Conservation (phyloP, 2,329 filamentous ascomycete genomes). For the Diaporthe capsici region DNA sequence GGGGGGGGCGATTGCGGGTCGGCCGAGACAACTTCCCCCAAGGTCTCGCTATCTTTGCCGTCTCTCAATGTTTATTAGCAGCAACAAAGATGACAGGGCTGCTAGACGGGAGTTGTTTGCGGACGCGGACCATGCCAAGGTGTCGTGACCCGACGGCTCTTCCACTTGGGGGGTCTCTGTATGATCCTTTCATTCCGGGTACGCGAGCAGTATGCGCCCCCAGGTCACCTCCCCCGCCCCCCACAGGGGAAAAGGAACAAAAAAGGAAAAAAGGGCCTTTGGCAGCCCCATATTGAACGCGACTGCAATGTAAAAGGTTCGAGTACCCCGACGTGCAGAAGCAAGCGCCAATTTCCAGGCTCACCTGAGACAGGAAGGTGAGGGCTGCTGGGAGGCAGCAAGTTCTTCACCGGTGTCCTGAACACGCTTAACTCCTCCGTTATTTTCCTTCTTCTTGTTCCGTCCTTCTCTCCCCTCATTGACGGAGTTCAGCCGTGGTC, state of each 20-base stretch:
- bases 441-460: not conserved
- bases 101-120: not conserved
- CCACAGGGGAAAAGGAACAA: too few relatives aligned
- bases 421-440: slow-evolving; percentile 6
- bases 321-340: not conserved
- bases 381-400: not conserved
- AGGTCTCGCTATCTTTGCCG: not conserved
- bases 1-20: not conserved
- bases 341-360: slow-evolving; percentile 10
- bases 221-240: not conserved
- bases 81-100: not conserved
- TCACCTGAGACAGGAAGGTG: slow-evolving; percentile 14
- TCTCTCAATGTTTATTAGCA: not conserved
- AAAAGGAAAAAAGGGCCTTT: not conserved
- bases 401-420: slow-evolving; percentile 23
- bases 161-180: not conserved
- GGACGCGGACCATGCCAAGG: not conserved
- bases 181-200: not conserved
- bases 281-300: not conserved
- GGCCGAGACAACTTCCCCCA: not conserved
- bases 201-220: not conserved
- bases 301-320: not conserved
- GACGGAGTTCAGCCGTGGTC: not conserved
- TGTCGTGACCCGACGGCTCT: slow-evolving; percentile 1
- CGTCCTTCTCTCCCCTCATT: not conserved